Evolutionary conservation across 192 early-diverging fungal genomes (phyloP).

Genomic region (Allomyces arbusculus): DNA sequence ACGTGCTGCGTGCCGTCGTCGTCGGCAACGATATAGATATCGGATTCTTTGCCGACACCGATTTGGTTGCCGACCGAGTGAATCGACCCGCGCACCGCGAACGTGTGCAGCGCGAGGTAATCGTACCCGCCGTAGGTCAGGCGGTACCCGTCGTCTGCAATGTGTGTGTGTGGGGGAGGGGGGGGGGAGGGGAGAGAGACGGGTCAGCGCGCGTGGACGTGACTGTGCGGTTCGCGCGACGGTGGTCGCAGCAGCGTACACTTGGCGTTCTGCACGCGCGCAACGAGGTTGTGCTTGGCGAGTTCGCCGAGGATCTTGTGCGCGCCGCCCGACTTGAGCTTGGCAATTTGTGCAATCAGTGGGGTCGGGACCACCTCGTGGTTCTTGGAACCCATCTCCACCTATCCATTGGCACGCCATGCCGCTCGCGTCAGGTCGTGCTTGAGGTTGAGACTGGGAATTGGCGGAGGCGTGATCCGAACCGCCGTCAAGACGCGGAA

Average conservation of each 20-base stretch:
- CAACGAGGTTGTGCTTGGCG: slow-evolving; percentile 75
- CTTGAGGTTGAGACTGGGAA: background rate
- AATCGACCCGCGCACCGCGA: slow-evolving; percentile 67
- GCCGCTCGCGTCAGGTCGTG: background rate
- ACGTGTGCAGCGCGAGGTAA: slow-evolving; percentile 84
- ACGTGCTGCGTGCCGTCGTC: slow-evolving; percentile 76
- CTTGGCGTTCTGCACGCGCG: slow-evolving; percentile 57
- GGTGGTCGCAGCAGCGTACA: slow-evolving; percentile 20
- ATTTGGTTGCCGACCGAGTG: slow-evolving; percentile 97
- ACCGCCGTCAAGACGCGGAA: slow-evolving; percentile 90
- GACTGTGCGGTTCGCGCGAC: too few species aligned
- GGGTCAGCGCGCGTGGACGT: too few species aligned
- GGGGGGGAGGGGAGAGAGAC: too few species aligned
- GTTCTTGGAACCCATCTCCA: slow-evolving; percentile 94
- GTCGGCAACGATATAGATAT: slow-evolving; percentile 91
- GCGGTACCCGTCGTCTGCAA: slow-evolving; percentile 76
- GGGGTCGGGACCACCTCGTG: slow-evolving; percentile 89
- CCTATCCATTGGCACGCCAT: slow-evolving; percentile 13
- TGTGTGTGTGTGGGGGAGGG: too few species aligned
- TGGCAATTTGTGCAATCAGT: slow-evolving; percentile 89
- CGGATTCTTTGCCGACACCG: slow-evolving; percentile 99
- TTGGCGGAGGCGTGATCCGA: slow-evolving; percentile 5
- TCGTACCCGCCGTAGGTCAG: slow-evolving; percentile 99
- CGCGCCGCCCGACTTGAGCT: slow-evolving; percentile 63
- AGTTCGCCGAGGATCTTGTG: slow-evolving; percentile 70